phyloP scores from a whole-genome alignment of 352 stramenopile species.

The Saprolegnia diclina region DNA sequence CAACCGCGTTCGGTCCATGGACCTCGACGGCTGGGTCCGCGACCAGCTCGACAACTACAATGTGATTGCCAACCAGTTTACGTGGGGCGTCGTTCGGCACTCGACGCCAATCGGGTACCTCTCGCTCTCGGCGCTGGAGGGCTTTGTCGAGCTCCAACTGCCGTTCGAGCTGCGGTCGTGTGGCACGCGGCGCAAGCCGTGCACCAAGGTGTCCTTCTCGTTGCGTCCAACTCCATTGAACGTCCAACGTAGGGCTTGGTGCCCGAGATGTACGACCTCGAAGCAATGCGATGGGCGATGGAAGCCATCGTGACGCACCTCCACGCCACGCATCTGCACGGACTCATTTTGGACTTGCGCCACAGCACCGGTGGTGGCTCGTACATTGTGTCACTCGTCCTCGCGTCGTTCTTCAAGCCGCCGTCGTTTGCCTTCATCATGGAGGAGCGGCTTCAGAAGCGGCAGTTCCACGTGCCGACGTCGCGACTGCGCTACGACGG shows the following conservation, averaged over 20 bases:
- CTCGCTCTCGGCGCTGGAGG: slow-evolving; percentile 57
- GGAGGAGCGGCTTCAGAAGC: slow-evolving; percentile 22
- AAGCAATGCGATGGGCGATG: slow-evolving; percentile 82
- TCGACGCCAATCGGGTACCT: slow-evolving; percentile 78
- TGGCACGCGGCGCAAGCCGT: slow-evolving; percentile 38
- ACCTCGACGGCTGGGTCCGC: not conserved
- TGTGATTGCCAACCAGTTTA: slow-evolving; percentile 49
- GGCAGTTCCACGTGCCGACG: slow-evolving; percentile 5
- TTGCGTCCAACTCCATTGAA: not conserved
- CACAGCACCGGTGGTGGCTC: slow-evolving; percentile 72
- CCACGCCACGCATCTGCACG: slow-evolving; percentile 42
- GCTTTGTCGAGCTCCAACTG: slow-evolving; percentile 76
- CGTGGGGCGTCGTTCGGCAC: slow-evolving; percentile 64
- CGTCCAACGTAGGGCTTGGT: slow-evolving; percentile 34
- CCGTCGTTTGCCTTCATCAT: slow-evolving; percentile 34
- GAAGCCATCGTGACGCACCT: slow-evolving; percentile 66
- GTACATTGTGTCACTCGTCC: slow-evolving; percentile 48
- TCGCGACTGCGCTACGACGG: slow-evolving; percentile 38
- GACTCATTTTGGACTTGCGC: slow-evolving; percentile 67
- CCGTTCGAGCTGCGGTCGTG: slow-evolving; percentile 52
- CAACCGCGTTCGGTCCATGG: not conserved
- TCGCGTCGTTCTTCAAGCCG: slow-evolving; percentile 68
- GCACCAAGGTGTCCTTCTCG: not conserved
- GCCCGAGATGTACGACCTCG: slow-evolving; percentile 78
- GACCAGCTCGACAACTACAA: slow-evolving; percentile 31